phyloP scores from a whole-genome alignment of 2,329 filamentous ascomycete species.

The Sordariomycetes sp. region DNA sequence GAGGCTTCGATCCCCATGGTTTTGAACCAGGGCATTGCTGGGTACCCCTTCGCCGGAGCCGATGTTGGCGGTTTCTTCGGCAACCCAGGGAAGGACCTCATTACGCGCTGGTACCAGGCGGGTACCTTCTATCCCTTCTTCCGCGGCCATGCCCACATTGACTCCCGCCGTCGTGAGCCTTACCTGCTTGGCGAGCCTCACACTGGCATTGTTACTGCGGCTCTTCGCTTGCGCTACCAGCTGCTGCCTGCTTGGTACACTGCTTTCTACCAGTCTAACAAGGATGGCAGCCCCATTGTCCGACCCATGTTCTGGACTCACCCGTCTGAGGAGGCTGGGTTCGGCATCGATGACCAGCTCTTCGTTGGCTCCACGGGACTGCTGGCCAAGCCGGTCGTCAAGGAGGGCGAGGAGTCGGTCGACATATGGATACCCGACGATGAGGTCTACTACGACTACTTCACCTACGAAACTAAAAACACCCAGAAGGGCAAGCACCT shows the following conservation, averaged over 20 bases:
- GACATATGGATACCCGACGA: conserved; percentile 84
- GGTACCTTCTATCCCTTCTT: conserved; percentile 98
- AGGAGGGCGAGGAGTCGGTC: conserved; percentile 61
- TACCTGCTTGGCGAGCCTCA: conserved; percentile 83
- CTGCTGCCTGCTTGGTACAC: conserved; percentile 94
- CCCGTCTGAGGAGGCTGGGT: conserved; percentile 77
- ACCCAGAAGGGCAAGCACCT: conserved; percentile 62
- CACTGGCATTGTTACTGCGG: conserved; percentile 75
- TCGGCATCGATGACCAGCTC: conserved; percentile 84
- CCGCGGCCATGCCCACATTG: conserved; percentile 93
- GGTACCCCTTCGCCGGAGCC: conserved; percentile 88
- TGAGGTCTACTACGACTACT: conserved; percentile 92
- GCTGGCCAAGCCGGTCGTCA: conserved; percentile 83
- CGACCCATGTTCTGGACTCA: conserved; percentile 91
- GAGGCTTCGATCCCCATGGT: conserved; percentile 90
- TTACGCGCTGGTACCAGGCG: conserved; percentile 92
- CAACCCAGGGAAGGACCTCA: conserved; percentile 85
- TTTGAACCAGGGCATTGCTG: conserved; percentile 82
- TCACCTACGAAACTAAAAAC: conserved; percentile 67
- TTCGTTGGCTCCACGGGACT: conserved; percentile 84
- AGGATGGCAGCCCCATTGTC: conserved; percentile 77
- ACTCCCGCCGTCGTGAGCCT: conserved; percentile 87
- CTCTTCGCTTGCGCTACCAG: conserved; percentile 79
- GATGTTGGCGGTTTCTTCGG: conserved; percentile 98
- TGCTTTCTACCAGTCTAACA: conserved; percentile 82